Base-by-base conservation (phyloP, 306 rosid genomes). In the Cucumis sativus region DNA sequence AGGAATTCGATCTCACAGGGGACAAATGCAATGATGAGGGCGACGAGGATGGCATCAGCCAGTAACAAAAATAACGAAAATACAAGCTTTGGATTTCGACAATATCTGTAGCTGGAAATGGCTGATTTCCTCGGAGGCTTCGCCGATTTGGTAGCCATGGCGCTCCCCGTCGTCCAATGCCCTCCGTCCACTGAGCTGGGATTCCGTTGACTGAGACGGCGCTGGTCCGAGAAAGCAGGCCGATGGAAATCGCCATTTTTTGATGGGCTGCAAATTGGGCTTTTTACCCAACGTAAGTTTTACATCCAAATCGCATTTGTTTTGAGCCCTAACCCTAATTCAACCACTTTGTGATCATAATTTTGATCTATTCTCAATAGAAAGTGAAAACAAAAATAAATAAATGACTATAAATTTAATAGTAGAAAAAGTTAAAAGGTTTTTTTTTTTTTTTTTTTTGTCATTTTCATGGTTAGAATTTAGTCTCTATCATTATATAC, bases 21-120 rank as follows among this genome's bases (percentile, higher is more conserved):
- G 30, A 95, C 90, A 63, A 84, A 90, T 39, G 93, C 85, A 75
- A 90, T 87, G 52, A 95, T 90, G 51, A 92, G 89, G 68, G 81
- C 76, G 73, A 88, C 83, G 54, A 95, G 86, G 71, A 90, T 28
- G 59, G 90, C 85, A 80, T 92, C 97, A 56, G 81, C 87, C 13
- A 87, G 54, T 28, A 92, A 77, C 79, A 95, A 87, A 72, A 88
- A 83, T 61, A 71, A 61, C 6, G 96, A 80, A 37, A 87, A 85
- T 75, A 85, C 79, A 2, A 85, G 25, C 41, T 88, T 89, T 0
- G 89, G 88, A 73, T 85, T 79, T 77, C 76, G 35, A 7, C 80
- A 51, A 12, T 61, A 14, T 0, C 23, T 45, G 66, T 15, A 20
- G 39, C 25, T 21, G 83, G 80, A 59, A 47, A 41, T n/a, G 58